These are phyloP conservation scores for Monilinia fructicola DNA, from an alignment of 2,329 filamentous ascomycete genomes.

Conservation along the genomic window DNA sequence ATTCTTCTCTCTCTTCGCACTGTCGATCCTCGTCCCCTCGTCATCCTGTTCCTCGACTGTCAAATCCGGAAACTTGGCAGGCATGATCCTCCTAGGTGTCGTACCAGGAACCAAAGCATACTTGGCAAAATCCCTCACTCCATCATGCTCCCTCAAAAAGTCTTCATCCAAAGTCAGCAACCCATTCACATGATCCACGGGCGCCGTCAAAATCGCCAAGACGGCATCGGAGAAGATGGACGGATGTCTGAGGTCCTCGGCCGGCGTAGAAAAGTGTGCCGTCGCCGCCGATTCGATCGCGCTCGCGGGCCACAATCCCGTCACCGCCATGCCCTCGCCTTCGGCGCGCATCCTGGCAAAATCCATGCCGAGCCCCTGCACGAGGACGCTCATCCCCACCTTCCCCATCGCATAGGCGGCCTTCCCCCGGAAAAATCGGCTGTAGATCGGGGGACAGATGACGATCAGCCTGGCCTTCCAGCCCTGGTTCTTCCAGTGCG, in stretches of 20 bases:
- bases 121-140: constrained; percentile 68
- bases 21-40: constrained; percentile 72
- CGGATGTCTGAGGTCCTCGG: constrained; percentile 63
- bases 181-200: constrained; percentile 65
- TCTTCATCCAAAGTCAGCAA: constrained; percentile 75
- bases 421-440: constrained; percentile 81
- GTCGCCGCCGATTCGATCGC: constrained; percentile 77
- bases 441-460: constrained; percentile 82
- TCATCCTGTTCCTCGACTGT: constrained; percentile 77
- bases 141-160: constrained; percentile 64
- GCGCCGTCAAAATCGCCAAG: constrained; percentile 65
- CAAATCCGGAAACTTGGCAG: constrained; percentile 62
- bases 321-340: constrained; percentile 71
- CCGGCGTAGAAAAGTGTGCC: constrained; percentile 40
- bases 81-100: constrained; percentile 75
- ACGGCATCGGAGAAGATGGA: constrained; percentile 80
- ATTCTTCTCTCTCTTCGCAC: constrained; percentile 43
- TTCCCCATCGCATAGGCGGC: constrained; percentile 80
- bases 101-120: constrained; percentile 68
- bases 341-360: constrained; percentile 58
- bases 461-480: constrained; percentile 69
- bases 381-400: constrained; percentile 78
- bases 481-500: constrained; percentile 56
- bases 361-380: constrained; percentile 81
- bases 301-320: constrained; percentile 79